Evolutionary conservation across 1,284 basidiomycete genomes (phyloP), one percentile per base, ranked within the genome.

Genomic region (Boletus albobrunnescens): DNA sequence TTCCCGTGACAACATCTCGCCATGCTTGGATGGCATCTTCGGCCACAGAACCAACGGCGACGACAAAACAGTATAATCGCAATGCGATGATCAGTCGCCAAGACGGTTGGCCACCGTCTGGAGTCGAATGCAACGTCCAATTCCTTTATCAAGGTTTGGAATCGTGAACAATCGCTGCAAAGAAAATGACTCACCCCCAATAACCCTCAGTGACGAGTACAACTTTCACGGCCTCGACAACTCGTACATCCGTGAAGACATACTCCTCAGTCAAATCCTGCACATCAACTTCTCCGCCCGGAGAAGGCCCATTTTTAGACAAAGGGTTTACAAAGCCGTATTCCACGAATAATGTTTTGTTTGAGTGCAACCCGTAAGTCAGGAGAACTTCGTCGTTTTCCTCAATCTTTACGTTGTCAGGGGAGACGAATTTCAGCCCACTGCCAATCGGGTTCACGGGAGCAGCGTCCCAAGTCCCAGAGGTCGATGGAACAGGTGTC

Each of bases 351-450:
- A 94, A 64, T 7, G 74, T 82, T 35, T 75, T 73, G 56, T 90
- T 91, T 16, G 81, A 70, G 63, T 93, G 91, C 17, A 68, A 63
- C 1, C 91, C 91, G 56, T 94, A 94, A 46, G 76, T 78, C 49
- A 94, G 71, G 46, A 76, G 79, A 2, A 94, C 67, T 59, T 94
- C 84, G 16, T 85, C 74, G 17, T 76, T 80, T 37, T 67, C 53
- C 22, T 65, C 49, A 22, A 84, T 65, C 6, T 61, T 58, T 6
- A 57, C 57, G 19, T 72, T 60, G 24, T 65, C 58, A 3, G 79
- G 77, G 7, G 85, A 76, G 4, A 78, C 51, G 27, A 91, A 73
- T 12, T 70, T 69, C 53, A 86, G 78, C 46, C 77, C 70, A 16
- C 73, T 67, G 7, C 71, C 71, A 28, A 62, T 67, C 56, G 56